Conservation (phyloP, 345 rosid genomes). For the Populus simonii region DNA sequence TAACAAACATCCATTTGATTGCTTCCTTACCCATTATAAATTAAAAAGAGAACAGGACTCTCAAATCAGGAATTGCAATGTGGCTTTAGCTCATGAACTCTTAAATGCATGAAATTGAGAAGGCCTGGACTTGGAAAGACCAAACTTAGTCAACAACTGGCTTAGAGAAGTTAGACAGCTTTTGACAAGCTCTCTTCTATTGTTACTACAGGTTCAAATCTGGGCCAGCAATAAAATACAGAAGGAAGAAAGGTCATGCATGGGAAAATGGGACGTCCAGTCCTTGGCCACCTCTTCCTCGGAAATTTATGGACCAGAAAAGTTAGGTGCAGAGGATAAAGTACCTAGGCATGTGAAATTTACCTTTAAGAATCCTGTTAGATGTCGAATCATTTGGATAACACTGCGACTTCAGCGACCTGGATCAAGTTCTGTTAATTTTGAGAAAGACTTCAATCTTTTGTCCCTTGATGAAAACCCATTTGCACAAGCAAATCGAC, state of each 20-base stretch:
- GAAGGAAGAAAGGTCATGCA: conserved; percentile 70
- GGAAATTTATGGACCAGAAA: conserved; percentile 76
- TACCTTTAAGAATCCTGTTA: conserved; percentile 63
- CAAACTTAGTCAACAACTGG: too few species aligned
- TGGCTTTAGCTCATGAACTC: too few species aligned
- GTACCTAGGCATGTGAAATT: conserved; percentile 83
- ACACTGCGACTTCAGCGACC: conserved; percentile 67
- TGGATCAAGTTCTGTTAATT: conserved; percentile 80
- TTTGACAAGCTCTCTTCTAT: conserved; percentile 13
- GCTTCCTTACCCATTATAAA: too few species aligned
- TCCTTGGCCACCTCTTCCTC: conserved; percentile 62
- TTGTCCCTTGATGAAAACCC: conserved; percentile 86
- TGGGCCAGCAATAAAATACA: conserved; percentile 89
- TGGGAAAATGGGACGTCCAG: conserved; percentile 96
- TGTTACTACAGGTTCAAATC: conserved; percentile 67
- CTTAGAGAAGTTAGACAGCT: too few species aligned
- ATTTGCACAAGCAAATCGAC: conserved; percentile 61
- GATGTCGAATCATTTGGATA: conserved; percentile 90
- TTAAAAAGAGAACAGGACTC: too few species aligned
- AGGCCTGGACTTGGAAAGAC: too few species aligned
- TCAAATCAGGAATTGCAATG: too few species aligned
- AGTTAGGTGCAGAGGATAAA: conserved; percentile 38
- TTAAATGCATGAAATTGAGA: too few species aligned
- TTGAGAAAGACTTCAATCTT: conserved; percentile 65
- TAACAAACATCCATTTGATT: too few species aligned